A percentile compares a stretch with the other conserved stretches of the same genome.
These are phyloP conservation scores for Geotrichum siamense DNA, from an alignment of 1,139 yeast species.

Conservation along the genomic window DNA sequence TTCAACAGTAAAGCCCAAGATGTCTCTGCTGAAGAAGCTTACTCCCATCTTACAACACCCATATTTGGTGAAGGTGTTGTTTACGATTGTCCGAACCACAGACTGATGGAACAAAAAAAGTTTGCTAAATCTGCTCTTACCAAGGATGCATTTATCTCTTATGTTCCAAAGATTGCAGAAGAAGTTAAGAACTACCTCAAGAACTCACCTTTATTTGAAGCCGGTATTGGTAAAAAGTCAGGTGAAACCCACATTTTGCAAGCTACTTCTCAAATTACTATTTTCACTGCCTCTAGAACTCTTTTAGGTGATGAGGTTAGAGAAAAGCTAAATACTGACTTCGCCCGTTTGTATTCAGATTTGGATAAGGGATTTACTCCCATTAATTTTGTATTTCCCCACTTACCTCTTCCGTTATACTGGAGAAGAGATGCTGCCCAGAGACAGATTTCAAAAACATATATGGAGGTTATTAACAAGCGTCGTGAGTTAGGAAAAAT, in stretches of 20 bases:
- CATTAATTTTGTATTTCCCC: constrained; percentile 88
- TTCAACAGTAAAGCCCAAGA: constrained; percentile 84
- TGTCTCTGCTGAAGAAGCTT: constrained; percentile 95
- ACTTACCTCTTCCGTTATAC: constrained; percentile 84
- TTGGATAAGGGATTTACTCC: constrained; percentile 97
- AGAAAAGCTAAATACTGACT: constrained; percentile 67
- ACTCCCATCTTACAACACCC: constrained; percentile 91
- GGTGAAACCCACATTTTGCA: constrained; percentile 69
- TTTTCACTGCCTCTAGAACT: constrained; percentile 90
- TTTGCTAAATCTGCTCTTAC: constrained; percentile 88
- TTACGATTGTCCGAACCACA: constrained; percentile 89
- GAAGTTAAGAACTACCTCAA: constrained; percentile 65
- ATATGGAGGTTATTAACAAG: constrained; percentile 64
- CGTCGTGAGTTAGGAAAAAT: constrained; percentile 65
- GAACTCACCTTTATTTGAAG: constrained; percentile 40
- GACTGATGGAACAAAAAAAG: constrained; percentile 97
- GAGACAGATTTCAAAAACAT: constrained; percentile 66
- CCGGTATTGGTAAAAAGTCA: constrained; percentile 30
- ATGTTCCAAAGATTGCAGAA: constrained; percentile 81
- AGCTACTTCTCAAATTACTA: constrained; percentile 91
- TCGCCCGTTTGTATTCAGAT: constrained; percentile 81
- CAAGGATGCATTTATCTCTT: constrained; percentile 70
- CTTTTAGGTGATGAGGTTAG: constrained; percentile 90
- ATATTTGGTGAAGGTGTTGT: constrained; percentile 96
- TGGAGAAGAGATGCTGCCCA: constrained; percentile 84